Evolutionary conservation across 2,329 filamentous ascomycete genomes (phyloP), one percentile per base, ranked within the genome.

Genomic region (Neonectria punicea): DNA sequence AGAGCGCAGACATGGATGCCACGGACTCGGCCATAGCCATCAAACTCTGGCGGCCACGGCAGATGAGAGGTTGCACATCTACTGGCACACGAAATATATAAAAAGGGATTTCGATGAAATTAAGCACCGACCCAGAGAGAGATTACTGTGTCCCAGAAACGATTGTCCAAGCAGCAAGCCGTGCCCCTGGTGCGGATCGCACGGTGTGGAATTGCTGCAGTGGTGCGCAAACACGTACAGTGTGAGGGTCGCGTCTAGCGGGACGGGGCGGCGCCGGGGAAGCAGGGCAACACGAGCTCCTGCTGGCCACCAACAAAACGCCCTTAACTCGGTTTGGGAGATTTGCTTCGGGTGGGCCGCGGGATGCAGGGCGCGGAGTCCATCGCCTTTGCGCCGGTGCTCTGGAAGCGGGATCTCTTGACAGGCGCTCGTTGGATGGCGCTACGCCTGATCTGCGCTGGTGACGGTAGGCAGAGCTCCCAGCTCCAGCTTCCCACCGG

Each of bases 361-460:
- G 66, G 67, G 70, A 74, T 73, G 67, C 67, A 73, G 68, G 71
- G 61, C 65, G 68, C 46, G 64, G 44, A 51, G 58, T 47, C 65
- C 69, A 64, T 65, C 66, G 63, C 50, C 59, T n/a, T 61, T 70
- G 74, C 68, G 67, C 75, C 74, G 72, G 74, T 74, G 70, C 66
- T 70, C 70, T 76, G 74, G 75, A 69, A 72, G 72, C 70, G 68
- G 74, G 71, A 75, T 73, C 73, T 68, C 65, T 71, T 75, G 73
- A 76, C 74, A 73, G 69, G 70, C 67, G 55, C 62, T 61, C 55
- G 55, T 65, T 64, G 60, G 67, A 66, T 69, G 67, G 69, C 73
- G 70, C 72, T 75, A 72, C 67, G 57, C 72, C 62, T 60, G 68
- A 73, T 74, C 53, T 61, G 66, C 67, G 58, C 60, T 74, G 71